Base-by-base conservation (phyloP, 140 eudicot species). In the Bidens hawaiensis region DNA sequence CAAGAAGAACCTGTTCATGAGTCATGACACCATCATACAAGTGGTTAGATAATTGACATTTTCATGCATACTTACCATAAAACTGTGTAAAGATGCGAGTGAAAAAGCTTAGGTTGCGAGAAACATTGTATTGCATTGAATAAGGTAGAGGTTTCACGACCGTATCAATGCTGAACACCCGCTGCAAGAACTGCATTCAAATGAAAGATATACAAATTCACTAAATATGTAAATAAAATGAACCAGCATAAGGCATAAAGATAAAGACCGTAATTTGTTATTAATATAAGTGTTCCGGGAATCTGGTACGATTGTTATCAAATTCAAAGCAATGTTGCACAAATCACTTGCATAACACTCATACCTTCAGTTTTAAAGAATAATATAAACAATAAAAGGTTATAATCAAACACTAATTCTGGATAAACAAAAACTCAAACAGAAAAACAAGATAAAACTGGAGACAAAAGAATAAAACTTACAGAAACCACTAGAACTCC, bases 81-180 rank as follows among this genome's bases (percentile, higher is more conserved):
- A 93, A 88, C 76, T 93, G 99, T 14, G 96, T 88, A 66, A 93
- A 93, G 75, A 93, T 93, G 45, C 99, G 82, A 3, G 94, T 80
- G 76, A 93, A 93, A 81, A 93, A 93, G 74, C 82, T 82, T 90
- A 88, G 79, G 84, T 83, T 93, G 74, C 99, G 95, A 38, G 94
- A 74, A 46, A 79, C 89, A 59, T 85, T 79, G 78, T 88, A 85
- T 17, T 86, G 95, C 85, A 82, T 81, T 48, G 84, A 73, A 43
- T 89, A 86, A 34, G 96, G 96, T 67, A 93, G 85, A 46, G 96
- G 99, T 57, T 93, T 93, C 54, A 88, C 96, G 9, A 88, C 6
- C 1, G 99, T 88, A 72, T 93, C 99, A 45, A 93, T 78, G 78
- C 86, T 93, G 72, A 93, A 93, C 6, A 93, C 99, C 38, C 87